Base-by-base conservation (phyloP, 2,329 filamentous ascomycete species). In the Venturia oleaginea region DNA sequence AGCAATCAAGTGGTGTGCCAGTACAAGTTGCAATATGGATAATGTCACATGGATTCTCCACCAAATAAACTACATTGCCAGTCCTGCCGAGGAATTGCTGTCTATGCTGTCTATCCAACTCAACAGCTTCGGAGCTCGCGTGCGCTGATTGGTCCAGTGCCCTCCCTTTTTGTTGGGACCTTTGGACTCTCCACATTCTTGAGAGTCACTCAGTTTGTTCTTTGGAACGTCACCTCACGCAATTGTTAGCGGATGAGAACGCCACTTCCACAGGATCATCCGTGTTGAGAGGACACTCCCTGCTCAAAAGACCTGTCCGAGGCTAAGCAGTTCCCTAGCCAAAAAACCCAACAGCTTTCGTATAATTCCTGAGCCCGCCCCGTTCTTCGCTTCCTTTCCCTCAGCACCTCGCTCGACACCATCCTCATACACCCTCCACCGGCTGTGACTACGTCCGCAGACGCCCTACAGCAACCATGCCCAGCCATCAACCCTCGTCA, bases 401-500 rank as follows among this genome's bases (percentile, higher is more conserved):
- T 34, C 30, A 8, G 17, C 17, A 15, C 30, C 11, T 22, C 19
- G 51, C 27, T 57, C 51, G 24, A 57, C 51, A 57, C 30, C 7
- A 32, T 5, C 27, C 15, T 2, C 51, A 34, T 5, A 34, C 51
- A 19, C 17, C 22, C 51, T n/a, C 24, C 24, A 19, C 24, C 5
- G 51, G 51, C 17, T 55, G 27, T 34, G 51, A n/a, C 51, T 34
- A 17, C 51, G 22, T 55, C 51, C 51, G 32, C 19, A 4, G 51
- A 57, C 51, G 59, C 40, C 67, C 68, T 70, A 69, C 68, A 67
- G 3, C 54, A 64, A 74, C 61, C 68, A 83, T 83, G 81, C 79
- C 80, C 71, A 82, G 80, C 55, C 77, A 79, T 71, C 81, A 83
- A 70, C 76, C 80, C 66, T 75, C 75, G 66, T 76, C 77, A 62